Evolutionary conservation across 768 basidiomycete genomes (phyloP), one percentile per base, ranked within the genome.

Genomic region (Tulasnella sp.): DNA sequence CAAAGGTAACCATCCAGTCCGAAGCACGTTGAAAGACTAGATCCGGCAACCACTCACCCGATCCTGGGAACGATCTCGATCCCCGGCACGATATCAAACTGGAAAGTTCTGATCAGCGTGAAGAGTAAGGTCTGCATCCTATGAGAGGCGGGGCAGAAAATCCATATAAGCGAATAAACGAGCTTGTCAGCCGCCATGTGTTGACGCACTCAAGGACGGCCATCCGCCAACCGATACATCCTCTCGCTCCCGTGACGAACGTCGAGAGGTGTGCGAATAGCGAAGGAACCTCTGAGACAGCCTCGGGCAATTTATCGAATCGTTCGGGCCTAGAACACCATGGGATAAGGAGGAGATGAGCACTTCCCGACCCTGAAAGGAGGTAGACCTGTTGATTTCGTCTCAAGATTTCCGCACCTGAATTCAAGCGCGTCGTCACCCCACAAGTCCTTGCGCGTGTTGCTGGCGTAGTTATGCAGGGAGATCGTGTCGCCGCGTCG

Each of bases 341-440:
- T 38, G 34, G 7, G 15, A 38, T 15, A 15, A 38, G 15, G 34
- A 38, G 34, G 15, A 7, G 15, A 38, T 38, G 5, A 38, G 34
- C 15, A 7, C 15, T 5, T 38, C 5, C 5, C 15, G 15, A 7
- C 5, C 5, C 7, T 15, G 34, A n/a, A n/a, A n/a, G n/a, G n/a
- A n/a, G n/a, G n/a, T n/a, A n/a, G n/a, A n/a, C n/a, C n/a, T n/a
- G n/a, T n/a, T 38, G 7, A 15, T 38, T 7, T 38, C 34, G 15
- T 15, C 5, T 5, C 34, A 7, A 38, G 15, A 7, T 15, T 15
- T 7, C 5, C 34, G 34, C 7, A 38, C 34, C 34, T 38, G 34
- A 38, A 67, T 44, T 64, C 60, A n/a, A 41, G 29, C 1, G 65
- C 62, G 38, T 67, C 65, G 4, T 27, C 30, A 1, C 66, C 66